Evolutionary conservation across 306 rosid genomes (phyloP).

Genomic region (Aeschynomene evenia): DNA sequence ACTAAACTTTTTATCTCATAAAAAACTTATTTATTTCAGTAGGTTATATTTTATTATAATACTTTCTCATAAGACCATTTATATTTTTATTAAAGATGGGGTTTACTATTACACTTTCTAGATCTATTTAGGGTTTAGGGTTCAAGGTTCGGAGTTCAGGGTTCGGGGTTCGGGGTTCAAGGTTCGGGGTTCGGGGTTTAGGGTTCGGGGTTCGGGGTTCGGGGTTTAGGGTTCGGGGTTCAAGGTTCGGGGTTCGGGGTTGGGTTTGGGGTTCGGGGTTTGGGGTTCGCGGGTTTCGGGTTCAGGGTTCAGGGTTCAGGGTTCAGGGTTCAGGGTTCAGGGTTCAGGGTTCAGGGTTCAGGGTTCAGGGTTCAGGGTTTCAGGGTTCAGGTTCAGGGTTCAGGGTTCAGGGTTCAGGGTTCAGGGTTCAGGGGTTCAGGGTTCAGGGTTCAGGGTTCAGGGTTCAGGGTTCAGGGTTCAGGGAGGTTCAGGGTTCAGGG

Average conservation of each 20-base stretch:
- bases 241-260: conserved; percentile 27
- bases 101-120: no score
- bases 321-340: conserved; percentile 9
- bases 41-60: no score
- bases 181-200: neutral
- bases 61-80: no score
- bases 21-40: no score
- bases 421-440: conserved; percentile 11
- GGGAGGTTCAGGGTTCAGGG: conserved; percentile 16
- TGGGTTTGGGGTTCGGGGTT: conserved; percentile 28
- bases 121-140: conserved; percentile 14
- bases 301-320: conserved; percentile 23
- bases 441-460: conserved; percentile 12
- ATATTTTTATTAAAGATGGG: no score
- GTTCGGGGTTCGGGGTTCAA: conserved; percentile 15
- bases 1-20: no score
- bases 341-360: conserved; percentile 12
- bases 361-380: conserved; percentile 5
- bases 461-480: conserved; percentile 15
- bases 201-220: conserved; percentile 25
- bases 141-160: conserved; percentile 21
- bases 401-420: neutral
- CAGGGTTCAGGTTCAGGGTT: neutral
- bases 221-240: conserved; percentile 6
- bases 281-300: conserved; percentile 27